A percentile compares a stretch with the other conserved stretches of the same genome.
Evolutionary conservation across 129 eudicot genomes (phyloP).

Genomic region (Tanacetum coccineum): DNA sequence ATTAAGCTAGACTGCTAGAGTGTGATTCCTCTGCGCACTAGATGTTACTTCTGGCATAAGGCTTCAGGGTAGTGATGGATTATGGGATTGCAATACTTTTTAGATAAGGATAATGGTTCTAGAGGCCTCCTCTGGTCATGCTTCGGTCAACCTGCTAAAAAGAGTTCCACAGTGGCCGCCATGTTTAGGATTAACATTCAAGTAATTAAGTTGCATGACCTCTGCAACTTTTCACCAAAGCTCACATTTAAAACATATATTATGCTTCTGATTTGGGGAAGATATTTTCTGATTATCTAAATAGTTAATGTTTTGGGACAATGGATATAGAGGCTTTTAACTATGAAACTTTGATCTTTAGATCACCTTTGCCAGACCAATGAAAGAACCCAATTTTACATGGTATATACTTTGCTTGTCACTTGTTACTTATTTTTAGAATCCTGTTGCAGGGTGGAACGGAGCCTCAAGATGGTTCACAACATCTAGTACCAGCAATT

Average conservation of each 20-base stretch:
- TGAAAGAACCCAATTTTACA: too few relatives aligned
- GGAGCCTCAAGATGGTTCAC: conserved; percentile 31
- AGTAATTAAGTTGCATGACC: neutral
- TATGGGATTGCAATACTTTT: neutral
- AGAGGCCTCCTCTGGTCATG: neutral
- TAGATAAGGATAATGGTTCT: neutral
- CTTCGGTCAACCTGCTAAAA: conserved; percentile 6
- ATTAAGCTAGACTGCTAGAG: neutral
- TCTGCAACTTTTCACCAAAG: neutral
- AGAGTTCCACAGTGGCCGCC: neutral
- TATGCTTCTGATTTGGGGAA: conserved; percentile 7
- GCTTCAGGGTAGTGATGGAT: neutral
- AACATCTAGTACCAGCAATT: conserved; percentile 33
- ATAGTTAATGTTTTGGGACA: conserved; percentile 1
- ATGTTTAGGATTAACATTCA: neutral
- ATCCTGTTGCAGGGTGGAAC: conserved; percentile 31
- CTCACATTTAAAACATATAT: conserved; percentile 7
- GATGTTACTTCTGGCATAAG: conserved; percentile 1
- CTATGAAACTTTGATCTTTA: too few relatives aligned
- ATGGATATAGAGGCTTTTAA: too few relatives aligned
- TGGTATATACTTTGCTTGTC: too few relatives aligned
- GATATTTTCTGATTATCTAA: neutral
- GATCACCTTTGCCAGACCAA: too few relatives aligned
- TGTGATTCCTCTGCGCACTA: neutral
- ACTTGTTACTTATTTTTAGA: too few relatives aligned